Evolutionary conservation across 352 stramenopile genomes (phyloP).

Genomic region (Phytophthora constricta): DNA sequence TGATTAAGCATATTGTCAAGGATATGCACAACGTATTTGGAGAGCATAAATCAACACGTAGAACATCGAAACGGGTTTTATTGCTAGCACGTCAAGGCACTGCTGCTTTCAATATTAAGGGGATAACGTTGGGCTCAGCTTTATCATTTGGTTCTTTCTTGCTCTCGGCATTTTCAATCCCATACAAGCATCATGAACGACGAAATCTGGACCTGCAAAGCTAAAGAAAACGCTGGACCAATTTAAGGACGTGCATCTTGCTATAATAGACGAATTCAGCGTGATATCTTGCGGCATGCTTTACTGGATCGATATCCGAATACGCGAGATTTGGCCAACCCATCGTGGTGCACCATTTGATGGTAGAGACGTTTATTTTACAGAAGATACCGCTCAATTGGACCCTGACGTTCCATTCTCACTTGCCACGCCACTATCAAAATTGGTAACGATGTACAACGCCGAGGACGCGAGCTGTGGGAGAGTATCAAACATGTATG

Average conservation of each 20-base stretch:
- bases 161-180: neutral
- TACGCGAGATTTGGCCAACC: neutral
- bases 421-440: neutral
- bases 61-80: neutral
- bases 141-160: neutral
- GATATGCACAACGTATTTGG: neutral
- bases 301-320: neutral
- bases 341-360: neutral
- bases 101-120: neutral
- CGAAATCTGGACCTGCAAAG: neutral
- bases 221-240: neutral
- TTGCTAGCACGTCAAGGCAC: neutral
- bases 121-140: neutral
- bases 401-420: neutral
- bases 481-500: slow-evolving; percentile 1
- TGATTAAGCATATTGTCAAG: neutral
- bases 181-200: neutral
- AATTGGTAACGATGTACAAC: neutral
- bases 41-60: neutral
- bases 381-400: neutral
- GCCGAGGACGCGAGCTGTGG: neutral
- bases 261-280: neutral
- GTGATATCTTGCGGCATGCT: neutral
- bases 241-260: neutral
- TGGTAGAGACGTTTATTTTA: neutral